These are phyloP conservation scores for Exidia glandulosa DNA, from an alignment of 768 basidiomycete genomes.

Conservation along the genomic window DNA sequence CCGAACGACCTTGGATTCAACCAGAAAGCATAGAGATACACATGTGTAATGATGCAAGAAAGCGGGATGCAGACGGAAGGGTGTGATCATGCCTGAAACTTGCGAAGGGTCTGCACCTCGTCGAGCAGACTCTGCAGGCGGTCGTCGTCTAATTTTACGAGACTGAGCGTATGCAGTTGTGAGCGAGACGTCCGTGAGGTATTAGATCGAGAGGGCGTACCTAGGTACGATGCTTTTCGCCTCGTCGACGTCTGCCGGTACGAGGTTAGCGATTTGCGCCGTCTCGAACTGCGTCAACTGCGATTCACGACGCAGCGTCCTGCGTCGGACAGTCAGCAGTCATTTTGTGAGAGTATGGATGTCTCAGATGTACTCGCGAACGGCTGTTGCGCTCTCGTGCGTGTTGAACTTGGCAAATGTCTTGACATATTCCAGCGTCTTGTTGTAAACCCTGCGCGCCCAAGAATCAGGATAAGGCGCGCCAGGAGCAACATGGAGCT, in stretches of 20 bases:
- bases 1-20: too few species aligned
- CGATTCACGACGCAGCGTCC: slow-evolving; percentile 68
- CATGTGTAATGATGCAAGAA: not conserved
- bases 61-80: not conserved
- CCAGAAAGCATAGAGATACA: not conserved
- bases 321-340: slow-evolving; percentile 17
- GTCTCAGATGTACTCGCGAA: slow-evolving; percentile 60
- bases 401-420: slow-evolving; percentile 86
- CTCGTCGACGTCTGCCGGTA: slow-evolving; percentile 80
- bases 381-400: slow-evolving; percentile 71
- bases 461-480: not conserved
- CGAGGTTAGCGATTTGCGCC: slow-evolving; percentile 85
- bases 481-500: not conserved
- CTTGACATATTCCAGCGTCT: slow-evolving; percentile 85
- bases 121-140: slow-evolving; percentile 68
- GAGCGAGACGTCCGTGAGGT: not conserved
- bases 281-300: slow-evolving; percentile 83
- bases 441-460: slow-evolving; percentile 73
- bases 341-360: not conserved
- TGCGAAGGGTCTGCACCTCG: slow-evolving; percentile 84
- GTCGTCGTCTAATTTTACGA: slow-evolving; percentile 84
- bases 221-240: slow-evolving; percentile 87
- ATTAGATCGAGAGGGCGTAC: slow-evolving; percentile 25
- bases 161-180: slow-evolving; percentile 28
- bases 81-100: slow-evolving; percentile 63